Conservation (phyloP, 257 asterid genomes). For the Mitragyna speciosa region DNA sequence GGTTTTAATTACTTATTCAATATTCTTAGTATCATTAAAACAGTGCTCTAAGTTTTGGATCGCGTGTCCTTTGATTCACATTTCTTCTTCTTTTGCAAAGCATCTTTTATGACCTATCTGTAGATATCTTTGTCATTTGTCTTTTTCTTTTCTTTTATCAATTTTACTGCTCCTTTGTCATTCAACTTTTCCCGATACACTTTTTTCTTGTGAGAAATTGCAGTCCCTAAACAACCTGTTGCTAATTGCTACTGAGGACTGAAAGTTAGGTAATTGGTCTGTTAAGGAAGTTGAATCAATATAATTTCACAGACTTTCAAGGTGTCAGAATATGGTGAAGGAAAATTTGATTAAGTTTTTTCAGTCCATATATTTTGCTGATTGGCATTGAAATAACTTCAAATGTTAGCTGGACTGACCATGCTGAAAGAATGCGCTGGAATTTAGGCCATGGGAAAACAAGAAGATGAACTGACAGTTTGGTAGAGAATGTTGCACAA, state of each 20-base stretch:
- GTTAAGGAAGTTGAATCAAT: neutral
- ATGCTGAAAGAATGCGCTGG: neutral
- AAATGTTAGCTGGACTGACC: neutral
- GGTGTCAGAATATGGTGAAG: neutral
- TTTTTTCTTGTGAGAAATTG: neutral
- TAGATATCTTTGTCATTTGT: neutral
- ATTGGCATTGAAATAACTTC: neutral
- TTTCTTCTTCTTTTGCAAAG: neutral
- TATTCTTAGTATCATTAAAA: neutral
- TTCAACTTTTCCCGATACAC: no score
- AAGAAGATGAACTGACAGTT: neutral
- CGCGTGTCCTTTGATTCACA: no score
- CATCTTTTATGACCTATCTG: neutral
- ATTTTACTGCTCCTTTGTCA: no score
- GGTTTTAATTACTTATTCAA: conserved; percentile 7
- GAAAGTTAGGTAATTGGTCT: neutral
- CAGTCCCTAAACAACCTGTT: neutral
- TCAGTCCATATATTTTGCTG: neutral
- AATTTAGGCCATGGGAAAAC: neutral
- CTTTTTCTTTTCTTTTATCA: neutral
- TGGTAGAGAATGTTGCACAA: neutral
- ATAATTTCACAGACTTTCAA: neutral
- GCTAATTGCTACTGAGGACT: neutral
- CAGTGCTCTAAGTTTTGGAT: no score
- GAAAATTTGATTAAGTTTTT: neutral